Percentiles rank a stretch among this genome's conserved stretches.
phyloP scores from a whole-genome alignment of 805 yeast genomes.

The Kluyveromyces nonfermentans region DNA sequence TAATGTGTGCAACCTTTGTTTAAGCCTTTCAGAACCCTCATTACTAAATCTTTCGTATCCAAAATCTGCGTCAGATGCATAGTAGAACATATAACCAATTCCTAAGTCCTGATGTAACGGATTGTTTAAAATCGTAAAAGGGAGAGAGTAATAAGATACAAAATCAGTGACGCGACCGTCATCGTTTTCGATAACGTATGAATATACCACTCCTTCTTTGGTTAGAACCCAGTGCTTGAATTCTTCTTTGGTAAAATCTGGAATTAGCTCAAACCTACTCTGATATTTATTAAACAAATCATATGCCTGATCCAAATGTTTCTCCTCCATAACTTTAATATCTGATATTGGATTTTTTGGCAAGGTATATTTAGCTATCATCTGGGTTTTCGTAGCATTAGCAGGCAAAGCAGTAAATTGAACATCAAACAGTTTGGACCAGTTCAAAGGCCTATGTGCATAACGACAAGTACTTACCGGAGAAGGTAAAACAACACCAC shows the following conservation, averaged over 20 bases:
- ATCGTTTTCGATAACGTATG: conserved; percentile 63
- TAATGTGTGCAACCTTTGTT: conserved; percentile 50
- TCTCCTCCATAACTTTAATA: conserved; percentile 39
- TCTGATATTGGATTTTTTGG: conserved; percentile 47
- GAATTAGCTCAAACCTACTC: conserved; percentile 61
- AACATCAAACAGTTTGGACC: conserved; percentile 82
- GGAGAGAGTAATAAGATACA: conserved; percentile 80
- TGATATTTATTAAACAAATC: conserved; percentile 55
- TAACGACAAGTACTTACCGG: conserved; percentile 85
- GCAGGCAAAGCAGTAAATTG: conserved; percentile 81
- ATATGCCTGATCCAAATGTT: conserved; percentile 58
- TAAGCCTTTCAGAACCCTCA: conserved; percentile 37
- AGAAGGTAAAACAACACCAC: conserved; percentile 85
- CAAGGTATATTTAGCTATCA: conserved; percentile 59
- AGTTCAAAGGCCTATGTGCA: conserved; percentile 87
- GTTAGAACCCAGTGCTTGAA: conserved; percentile 77
- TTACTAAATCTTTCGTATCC: conserved; percentile 31
- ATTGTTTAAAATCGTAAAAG: conserved; percentile 72
- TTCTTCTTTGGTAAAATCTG: conserved; percentile 48
- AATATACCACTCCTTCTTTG: conserved; percentile 50
- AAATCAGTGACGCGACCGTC: conserved; percentile 71
- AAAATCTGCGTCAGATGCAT: conserved; percentile 63
- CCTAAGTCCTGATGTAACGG: conserved; percentile 57
- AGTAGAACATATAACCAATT: conserved; percentile 83
- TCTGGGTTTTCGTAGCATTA: conserved; percentile 55